Evolutionary conservation across 139 green algal species (phyloP).

Genomic region (Pleodorina starrii): DNA sequence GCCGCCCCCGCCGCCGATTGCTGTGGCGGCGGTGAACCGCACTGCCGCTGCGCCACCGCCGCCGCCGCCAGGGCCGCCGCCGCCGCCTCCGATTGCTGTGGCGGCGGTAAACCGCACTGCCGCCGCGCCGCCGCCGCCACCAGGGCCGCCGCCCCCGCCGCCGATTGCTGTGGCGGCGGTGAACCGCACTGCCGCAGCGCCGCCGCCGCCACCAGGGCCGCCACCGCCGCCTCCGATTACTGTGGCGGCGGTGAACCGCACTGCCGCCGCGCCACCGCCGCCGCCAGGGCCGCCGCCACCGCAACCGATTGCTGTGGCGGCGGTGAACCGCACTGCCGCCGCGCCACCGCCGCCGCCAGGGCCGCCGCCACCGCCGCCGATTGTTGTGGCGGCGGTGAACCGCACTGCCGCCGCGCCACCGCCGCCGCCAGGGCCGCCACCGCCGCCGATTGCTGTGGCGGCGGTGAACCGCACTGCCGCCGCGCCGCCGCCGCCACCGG

Average conservation of each 20-base stretch:
- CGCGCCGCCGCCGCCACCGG: conserved; percentile 5
- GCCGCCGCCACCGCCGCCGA: not conserved
- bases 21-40: not conserved
- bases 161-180: not conserved
- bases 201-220: not conserved
- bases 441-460: not conserved
- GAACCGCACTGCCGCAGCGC: not conserved
- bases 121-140: not conserved
- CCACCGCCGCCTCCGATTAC: not conserved
- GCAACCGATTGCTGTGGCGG: not conserved
- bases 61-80: conserved; percentile 11
- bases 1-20: not conserved
- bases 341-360: conserved; percentile 17
- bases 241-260: not conserved
- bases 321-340: not conserved
- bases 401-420: not conserved
- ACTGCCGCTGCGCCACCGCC: not conserved
- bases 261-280: not conserved
- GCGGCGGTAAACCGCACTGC: not conserved
- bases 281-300: conserved; percentile 15
- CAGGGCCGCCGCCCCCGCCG: not conserved
- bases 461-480: not conserved
- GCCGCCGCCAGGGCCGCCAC: not conserved
- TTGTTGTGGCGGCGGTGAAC: not conserved
- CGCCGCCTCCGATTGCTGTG: conserved; percentile 2